phyloP scores from a whole-genome alignment of 345 rosid species.

The Turnera subulata region DNA sequence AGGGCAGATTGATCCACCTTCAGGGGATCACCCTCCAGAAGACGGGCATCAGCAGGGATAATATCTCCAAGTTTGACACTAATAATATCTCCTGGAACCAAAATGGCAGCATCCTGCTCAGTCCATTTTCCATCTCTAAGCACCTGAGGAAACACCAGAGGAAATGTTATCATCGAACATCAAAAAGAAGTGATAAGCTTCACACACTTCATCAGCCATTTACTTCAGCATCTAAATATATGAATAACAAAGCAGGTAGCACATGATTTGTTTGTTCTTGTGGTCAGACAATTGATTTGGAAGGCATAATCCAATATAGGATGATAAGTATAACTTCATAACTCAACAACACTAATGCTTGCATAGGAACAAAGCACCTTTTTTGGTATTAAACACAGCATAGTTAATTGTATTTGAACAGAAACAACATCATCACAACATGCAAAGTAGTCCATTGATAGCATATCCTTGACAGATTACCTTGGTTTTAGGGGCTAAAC shows the following conservation, averaged over 20 bases:
- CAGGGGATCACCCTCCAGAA: slow-evolving; percentile 26
- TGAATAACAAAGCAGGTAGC: not conserved
- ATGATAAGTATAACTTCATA: too few species aligned
- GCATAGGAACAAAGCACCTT: too few species aligned
- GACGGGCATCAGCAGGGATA: slow-evolving; percentile 30
- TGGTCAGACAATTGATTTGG: too few species aligned
- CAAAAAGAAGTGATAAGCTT: too few species aligned
- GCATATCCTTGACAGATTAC: slow-evolving; percentile 3
- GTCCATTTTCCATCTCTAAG: slow-evolving; percentile 24
- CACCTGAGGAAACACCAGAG: slow-evolving; percentile 3
- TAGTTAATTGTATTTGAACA: too few species aligned
- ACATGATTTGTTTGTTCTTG: too few species aligned
- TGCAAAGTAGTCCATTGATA: too few species aligned
- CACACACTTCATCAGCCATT: not conserved
- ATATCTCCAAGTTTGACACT: slow-evolving; percentile 26
- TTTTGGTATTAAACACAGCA: too few species aligned
- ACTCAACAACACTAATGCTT: too few species aligned
- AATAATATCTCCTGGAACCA: slow-evolving; percentile 27
- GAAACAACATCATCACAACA: too few species aligned
- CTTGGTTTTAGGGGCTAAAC: slow-evolving; percentile 29
- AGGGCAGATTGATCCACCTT: slow-evolving; percentile 24
- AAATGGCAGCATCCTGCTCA: slow-evolving; percentile 26
- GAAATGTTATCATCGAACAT: too few species aligned
- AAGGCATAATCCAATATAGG: too few species aligned
- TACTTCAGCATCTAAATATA: not conserved